A percentile compares a stretch with the other conserved stretches of the same genome.
phyloP scores from a whole-genome alignment of 2,329 filamentous ascomycete species.

The Decorospora gaudefroyi region DNA sequence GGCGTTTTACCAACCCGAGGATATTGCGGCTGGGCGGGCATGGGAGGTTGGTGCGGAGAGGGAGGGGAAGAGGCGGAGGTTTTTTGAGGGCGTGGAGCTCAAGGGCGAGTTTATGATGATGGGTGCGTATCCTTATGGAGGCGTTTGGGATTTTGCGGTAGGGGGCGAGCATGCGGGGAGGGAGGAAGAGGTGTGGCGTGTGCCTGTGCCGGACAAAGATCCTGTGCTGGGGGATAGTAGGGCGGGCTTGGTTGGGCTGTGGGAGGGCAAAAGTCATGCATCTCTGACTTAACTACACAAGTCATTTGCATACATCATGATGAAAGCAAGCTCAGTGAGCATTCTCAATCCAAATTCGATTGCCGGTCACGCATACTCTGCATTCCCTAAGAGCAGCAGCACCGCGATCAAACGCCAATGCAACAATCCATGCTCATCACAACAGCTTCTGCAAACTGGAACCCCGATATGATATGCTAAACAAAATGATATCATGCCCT shows the following conservation, averaged over 20 bases:
- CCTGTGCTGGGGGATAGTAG: conserved; percentile 52
- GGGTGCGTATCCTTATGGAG: conserved; percentile 59
- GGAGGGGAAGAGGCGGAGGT: conserved; percentile 43
- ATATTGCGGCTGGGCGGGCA: conserved; percentile 26
- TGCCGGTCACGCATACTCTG: too few relatives aligned
- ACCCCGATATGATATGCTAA: too few relatives aligned
- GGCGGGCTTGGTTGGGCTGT: conserved; percentile 48
- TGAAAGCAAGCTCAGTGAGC: too few relatives aligned
- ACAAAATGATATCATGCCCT: too few relatives aligned
- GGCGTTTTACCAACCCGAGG: conserved; percentile 53
- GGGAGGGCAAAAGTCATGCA: too few relatives aligned
- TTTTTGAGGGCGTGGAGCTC: conserved; percentile 46
- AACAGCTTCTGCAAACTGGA: too few relatives aligned
- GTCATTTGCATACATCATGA: too few relatives aligned
- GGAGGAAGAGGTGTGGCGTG: conserved; percentile 54
- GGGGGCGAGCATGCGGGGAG: conserved; percentile 52
- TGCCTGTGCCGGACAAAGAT: conserved; percentile 54
- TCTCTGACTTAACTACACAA: too few relatives aligned
- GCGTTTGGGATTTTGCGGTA: conserved; percentile 57
- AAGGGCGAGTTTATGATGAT: conserved; percentile 59
- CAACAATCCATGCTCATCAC: too few relatives aligned
- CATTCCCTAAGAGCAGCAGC: too few relatives aligned
- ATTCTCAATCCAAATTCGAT: too few relatives aligned
- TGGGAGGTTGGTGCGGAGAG: conserved; percentile 22
- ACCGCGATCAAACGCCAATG: too few relatives aligned